Evolutionary conservation across 352 stramenopile species (phyloP), one percentile per base, ranked within the genome.

Genomic region (Pythium chondricola): DNA sequence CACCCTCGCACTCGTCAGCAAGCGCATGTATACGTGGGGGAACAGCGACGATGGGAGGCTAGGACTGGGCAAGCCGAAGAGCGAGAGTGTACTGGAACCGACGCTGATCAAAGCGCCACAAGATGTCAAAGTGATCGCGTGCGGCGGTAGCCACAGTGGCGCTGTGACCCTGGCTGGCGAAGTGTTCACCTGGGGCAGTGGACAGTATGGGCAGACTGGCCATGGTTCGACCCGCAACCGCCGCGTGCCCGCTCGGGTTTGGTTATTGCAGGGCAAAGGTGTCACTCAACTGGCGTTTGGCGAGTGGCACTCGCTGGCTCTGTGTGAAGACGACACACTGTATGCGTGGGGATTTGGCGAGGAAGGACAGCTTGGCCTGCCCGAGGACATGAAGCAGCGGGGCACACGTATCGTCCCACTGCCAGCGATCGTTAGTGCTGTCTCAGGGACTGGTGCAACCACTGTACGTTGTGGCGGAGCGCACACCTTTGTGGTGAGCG

Each of bases 271-370:
- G n/a, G 54, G 65, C 24, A 77, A 73, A 29, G 46, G 56, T 17
- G 71, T 82, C 7, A 48, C 46, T 20, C 70, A 83, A 40, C 44
- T 86, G 41, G 60, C 74, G 16, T 73, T 85, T 42, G 74, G 74
- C 5, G 74, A 88, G 54, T 86, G 74, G 77, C 74, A 88, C 50
- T 88, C 74, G 29, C 72, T 81, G 57, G 72, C 68, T n/a, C 47
- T 88, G 3, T 80, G 69, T 39, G 65, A 73, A 35, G 64, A 76
- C 21, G 71, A 65, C 5, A 65, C 57, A 0, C 48, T 88, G 37
- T 88, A 71, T 32, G 54, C 74, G 1, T 88, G 76, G 76, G 77
- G 77, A 0, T 88, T 88, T 35, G 77, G 74, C 11, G 77, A 88
- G 55, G 77, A 88, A 67, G 74, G 77, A 0, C 74, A 85, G 25